Percentiles rank a stretch among this genome's conserved stretches.
Conservation (phyloP, 2,329 filamentous ascomycete genomes). For the Aspergillus uvarum region DNA sequence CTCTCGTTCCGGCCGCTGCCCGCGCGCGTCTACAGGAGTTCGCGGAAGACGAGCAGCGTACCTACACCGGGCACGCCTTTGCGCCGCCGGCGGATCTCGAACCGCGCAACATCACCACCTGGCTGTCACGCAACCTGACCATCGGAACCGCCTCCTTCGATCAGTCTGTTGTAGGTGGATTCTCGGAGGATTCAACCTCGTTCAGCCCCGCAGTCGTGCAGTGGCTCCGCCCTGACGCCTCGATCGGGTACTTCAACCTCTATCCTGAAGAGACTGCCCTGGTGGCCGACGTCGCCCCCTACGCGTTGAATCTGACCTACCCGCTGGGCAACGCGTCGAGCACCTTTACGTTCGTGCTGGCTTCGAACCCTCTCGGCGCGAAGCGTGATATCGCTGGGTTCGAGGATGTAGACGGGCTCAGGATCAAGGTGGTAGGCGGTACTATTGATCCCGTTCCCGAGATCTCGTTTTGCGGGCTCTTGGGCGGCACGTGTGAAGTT, state of each 20-base stretch:
- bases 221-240: slow-evolving; percentile 48
- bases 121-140: slow-evolving; percentile 56
- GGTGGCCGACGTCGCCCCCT: slow-evolving; percentile 43
- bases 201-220: slow-evolving; percentile 63
- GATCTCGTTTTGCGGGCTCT: slow-evolving; percentile 13
- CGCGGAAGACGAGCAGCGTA: slow-evolving; percentile 49
- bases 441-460: slow-evolving; percentile 12
- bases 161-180: slow-evolving; percentile 57
- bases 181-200: slow-evolving; percentile 50
- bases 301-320: slow-evolving; percentile 53
- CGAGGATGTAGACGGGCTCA: slow-evolving; percentile 15
- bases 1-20: slow-evolving; percentile 27
- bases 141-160: slow-evolving; percentile 62
- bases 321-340: slow-evolving; percentile 43
- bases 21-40: slow-evolving; percentile 45
- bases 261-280: slow-evolving; percentile 45
- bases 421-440: slow-evolving; percentile 15
- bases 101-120: slow-evolving; percentile 60
- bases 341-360: slow-evolving; percentile 29
- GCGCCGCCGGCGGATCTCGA: slow-evolving; percentile 59
- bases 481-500: slow-evolving; percentile 12
- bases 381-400: slow-evolving; percentile 13
- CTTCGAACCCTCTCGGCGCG: slow-evolving; percentile 16
- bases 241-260: slow-evolving; percentile 30
- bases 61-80: slow-evolving; percentile 53